Conservation (phyloP, 306 rosid genomes). For the Vicia villosa region DNA sequence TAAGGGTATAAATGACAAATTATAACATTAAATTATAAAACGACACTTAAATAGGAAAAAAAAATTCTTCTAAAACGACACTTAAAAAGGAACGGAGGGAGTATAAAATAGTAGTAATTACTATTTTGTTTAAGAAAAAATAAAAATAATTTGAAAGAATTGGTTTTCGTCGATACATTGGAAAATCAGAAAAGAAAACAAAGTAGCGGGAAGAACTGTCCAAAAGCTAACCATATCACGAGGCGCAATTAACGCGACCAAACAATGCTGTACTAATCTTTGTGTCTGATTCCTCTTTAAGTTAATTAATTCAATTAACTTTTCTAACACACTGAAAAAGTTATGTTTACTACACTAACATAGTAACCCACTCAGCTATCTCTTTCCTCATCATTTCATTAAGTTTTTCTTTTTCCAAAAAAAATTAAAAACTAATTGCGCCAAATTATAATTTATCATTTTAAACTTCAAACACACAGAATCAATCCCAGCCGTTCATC, state of each 20-base stretch:
- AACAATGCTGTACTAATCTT: constrained; percentile 5
- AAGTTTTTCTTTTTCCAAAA: not conserved
- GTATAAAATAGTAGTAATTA: too few relatives aligned
- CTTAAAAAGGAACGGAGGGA: too few relatives aligned
- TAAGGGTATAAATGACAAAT: too few relatives aligned
- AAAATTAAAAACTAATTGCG: constrained; percentile 38
- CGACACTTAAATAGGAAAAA: too few relatives aligned
- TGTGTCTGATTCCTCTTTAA: not conserved
- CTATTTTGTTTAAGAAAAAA: too few relatives aligned
- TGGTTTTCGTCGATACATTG: not conserved
- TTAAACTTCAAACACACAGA: not conserved
- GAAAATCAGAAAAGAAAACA: constrained; percentile 15
- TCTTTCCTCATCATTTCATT: constrained; percentile 20
- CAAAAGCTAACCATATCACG: constrained; percentile 32
- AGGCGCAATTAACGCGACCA: constrained; percentile 54
- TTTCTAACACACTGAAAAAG: constrained; percentile 6
- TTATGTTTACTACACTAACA: not conserved
- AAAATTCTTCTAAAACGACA: too few relatives aligned
- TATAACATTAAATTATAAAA: too few relatives aligned
- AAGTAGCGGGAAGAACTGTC: constrained; percentile 33
- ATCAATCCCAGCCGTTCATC: not conserved
- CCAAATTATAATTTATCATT: constrained; percentile 21
- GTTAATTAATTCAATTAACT: not conserved
- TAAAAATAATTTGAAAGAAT: too few relatives aligned
- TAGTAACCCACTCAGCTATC: not conserved